Evolutionary conservation across 441 rosid genomes (phyloP), one percentile per base, ranked within the genome.

Genomic region (Adansonia madagascariensis): DNA sequence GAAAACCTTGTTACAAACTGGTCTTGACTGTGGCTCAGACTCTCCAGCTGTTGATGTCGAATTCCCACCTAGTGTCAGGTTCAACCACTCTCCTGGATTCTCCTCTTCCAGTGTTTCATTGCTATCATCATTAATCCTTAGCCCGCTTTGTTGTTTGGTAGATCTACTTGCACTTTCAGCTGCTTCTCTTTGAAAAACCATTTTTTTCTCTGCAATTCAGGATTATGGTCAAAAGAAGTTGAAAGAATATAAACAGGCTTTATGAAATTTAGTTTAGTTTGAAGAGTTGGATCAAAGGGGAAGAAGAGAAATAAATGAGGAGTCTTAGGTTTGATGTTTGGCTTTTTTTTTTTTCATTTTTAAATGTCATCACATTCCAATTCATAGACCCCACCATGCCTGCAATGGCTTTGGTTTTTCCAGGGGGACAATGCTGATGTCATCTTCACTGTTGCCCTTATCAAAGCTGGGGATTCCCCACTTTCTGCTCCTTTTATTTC

Each of bases 381-480:
- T 71, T 78, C 55, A 43, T 80, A 62, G 86, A 75, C 86, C 86
- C 90, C 84, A 82, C 91, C 31, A 17, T 59, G 73, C 43, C 35
- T 62, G 73, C 44, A 86, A 79, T 86, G 84, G 86, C 81, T 74
- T 76, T 81, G 82, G 41, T 24, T 78, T 85, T 82, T 84, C 76
- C 57, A 49, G 76, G 84, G 62, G 82, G 85, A 83, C 86, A 84
- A 74, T 72, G 85, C 81, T 83, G 70, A 71, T 78, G 82, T 88
- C 89, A 85, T 78, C 78, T 79, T 78, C 73, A 77, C 79, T 85
- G 79, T 79, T 70, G 73, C 83, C 46, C 22, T 73, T 76, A 77
- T 80, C 86, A 78, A 61, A 80, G 86, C 89, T 85, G 83, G 69
- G 89, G 91, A 88, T 89, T 87, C 89, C 75, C 90, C 84, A 84